Evolutionary conservation across 1,139 yeast species (phyloP), one percentile per base, ranked within the genome.

Genomic region (Hyphopichia wangnamkhiaoensis): DNA sequence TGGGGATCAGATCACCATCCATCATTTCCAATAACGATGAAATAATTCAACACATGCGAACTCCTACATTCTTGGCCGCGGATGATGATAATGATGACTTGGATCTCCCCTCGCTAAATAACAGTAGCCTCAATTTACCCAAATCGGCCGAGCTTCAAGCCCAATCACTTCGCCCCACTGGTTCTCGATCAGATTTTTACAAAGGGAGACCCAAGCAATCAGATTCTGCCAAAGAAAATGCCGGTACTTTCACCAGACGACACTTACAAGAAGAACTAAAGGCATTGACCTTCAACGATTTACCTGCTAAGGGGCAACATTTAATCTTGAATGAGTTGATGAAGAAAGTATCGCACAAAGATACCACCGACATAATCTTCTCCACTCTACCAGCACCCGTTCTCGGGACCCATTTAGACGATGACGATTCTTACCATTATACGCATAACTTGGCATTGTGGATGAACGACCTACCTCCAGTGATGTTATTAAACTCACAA

Each of bases 251-350:
- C n/a, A 68, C 72, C 3, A 61, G 56, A 35, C 67, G 58, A 40
- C 70, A 70, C 39, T 50, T 71, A 33, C 68, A 67, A 48, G 65
- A 65, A 36, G 76, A 71, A 46, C 51, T 53, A 58, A 71, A 50
- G 48, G 71, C 56, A 49, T 66, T 63, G 54, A 76, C 85, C 1
- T 91, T 91, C 62, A 86, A 88, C 56, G 93, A 87, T 44, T 65
- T 93, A 17, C 96, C 98, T 0, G 94, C 96, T 3, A 79, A 82
- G 49, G 95, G 95, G 0, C 98, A 93, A 61, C 96, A 91, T 58
- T 63, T 91, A 37, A 84, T 93, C 36, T 67, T 93, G 47, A 91
- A 93, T 57, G 96, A 90, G 48, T 68, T 93, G 49, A 90, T 93
- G 95, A 65, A 65, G 38, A 42, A 44, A n/a, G 67, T 74, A 33